Conservation (phyloP, 345 rosid species). For the Laguncularia racemosa region DNA sequence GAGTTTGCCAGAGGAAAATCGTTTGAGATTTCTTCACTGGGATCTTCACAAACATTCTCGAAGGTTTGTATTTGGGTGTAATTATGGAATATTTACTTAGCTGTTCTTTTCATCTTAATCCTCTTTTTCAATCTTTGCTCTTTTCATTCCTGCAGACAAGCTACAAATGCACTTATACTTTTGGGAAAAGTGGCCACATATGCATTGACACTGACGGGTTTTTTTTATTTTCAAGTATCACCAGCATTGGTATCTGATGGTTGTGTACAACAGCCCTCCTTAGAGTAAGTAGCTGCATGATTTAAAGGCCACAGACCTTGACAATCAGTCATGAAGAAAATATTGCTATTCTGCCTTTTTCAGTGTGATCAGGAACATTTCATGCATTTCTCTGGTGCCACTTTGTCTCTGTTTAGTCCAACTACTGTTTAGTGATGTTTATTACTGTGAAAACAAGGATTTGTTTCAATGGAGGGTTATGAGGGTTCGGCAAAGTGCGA, state of each 20-base stretch:
- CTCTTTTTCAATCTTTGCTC: constrained; percentile 8
- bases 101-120: constrained; percentile 1
- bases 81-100: background rate
- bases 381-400: too few species aligned
- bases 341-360: too few species aligned
- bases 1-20: constrained; percentile 71
- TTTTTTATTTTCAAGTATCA: constrained; percentile 75
- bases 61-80: constrained; percentile 38
- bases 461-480: too few species aligned
- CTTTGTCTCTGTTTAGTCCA: too few species aligned
- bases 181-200: constrained; percentile 79
- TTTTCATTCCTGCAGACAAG: constrained; percentile 47
- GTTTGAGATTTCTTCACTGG: constrained; percentile 79
- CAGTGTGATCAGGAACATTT: too few species aligned
- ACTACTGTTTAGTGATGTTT: too few species aligned
- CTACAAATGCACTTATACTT: constrained; percentile 64
- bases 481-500: too few species aligned
- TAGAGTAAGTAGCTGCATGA: constrained; percentile 50
- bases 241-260: constrained; percentile 55
- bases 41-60: constrained; percentile 81
- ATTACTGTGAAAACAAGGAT: too few species aligned
- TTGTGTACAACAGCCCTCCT: constrained; percentile 29
- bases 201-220: constrained; percentile 75
- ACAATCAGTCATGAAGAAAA: too few species aligned
- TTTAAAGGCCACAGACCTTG: background rate